Evolutionary conservation across 2,329 filamentous ascomycete genomes (phyloP).

Genomic region (Colletotrichum somersetense): DNA sequence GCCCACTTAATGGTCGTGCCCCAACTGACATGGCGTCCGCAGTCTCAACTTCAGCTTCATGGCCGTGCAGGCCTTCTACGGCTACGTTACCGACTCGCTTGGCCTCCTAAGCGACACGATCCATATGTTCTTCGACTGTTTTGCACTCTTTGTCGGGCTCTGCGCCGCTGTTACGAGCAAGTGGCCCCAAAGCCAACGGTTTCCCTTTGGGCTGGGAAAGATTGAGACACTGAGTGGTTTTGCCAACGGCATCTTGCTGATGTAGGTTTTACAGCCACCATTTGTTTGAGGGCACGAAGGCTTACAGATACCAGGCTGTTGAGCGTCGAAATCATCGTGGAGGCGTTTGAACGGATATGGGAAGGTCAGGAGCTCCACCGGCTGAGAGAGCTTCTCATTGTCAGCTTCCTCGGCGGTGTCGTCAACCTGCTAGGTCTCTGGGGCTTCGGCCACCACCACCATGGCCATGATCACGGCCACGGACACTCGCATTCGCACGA

Average conservation of each 20-base stretch:
- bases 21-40: constrained; percentile 37
- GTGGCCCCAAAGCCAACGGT: constrained; percentile 89
- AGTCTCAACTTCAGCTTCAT: constrained; percentile 96
- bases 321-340: constrained; percentile 95
- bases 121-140: constrained; percentile 99
- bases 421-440: constrained; percentile 95
- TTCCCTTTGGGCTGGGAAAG: constrained; percentile 96
- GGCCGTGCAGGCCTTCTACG: constrained; percentile 93
- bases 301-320: constrained; percentile 72
- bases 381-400: constrained; percentile 86
- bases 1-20: constrained; percentile 4
- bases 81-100: constrained; percentile 91
- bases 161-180: constrained; percentile 96
- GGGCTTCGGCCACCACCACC: constrained; percentile 80
- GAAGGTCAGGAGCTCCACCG: constrained; percentile 87
- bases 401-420: constrained; percentile 86
- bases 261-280: constrained; percentile 65
- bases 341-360: constrained; percentile 88
- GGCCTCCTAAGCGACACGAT: constrained; percentile 97
- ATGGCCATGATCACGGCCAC: constrained; percentile 61
- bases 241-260: constrained; percentile 93
- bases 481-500: constrained; percentile 52
- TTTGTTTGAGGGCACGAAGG: fast-evolving
- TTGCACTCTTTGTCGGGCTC: constrained; percentile 89
- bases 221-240: constrained; percentile 97